These are phyloP conservation scores for Sindora glabra DNA, from an alignment of 306 rosid genomes.

Conservation along the genomic window DNA sequence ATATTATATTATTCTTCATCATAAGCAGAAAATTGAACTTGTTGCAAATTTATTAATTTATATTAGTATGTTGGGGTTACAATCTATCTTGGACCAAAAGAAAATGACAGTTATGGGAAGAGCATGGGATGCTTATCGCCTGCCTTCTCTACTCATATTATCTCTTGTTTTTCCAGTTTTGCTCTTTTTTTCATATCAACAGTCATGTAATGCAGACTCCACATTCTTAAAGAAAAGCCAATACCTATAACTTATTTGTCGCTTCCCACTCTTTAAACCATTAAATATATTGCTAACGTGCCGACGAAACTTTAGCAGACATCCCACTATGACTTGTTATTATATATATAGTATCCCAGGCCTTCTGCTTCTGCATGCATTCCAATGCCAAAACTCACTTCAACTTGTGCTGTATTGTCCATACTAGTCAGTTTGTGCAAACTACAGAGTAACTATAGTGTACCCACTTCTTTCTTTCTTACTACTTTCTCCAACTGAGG, in stretches of 20 bases:
- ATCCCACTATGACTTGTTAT: conserved; percentile 37
- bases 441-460: not conserved
- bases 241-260: conserved; percentile 41
- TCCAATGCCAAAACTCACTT: conserved; percentile 26
- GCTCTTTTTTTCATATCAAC: conserved; percentile 18
- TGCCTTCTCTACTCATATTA: conserved; percentile 5
- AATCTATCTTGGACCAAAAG: conserved; percentile 15
- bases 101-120: conserved; percentile 56
- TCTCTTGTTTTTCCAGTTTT: conserved; percentile 35
- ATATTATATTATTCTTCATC: not conserved
- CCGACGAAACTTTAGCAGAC: conserved; percentile 29
- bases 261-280: conserved; percentile 55
- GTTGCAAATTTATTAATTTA: not conserved
- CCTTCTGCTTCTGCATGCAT: conserved; percentile 38
- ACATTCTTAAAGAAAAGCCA: conserved; percentile 28
- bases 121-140: conserved; percentile 48
- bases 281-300: conserved; percentile 24
- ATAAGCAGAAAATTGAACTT: not conserved
- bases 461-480: conserved; percentile 17
- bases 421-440: conserved; percentile 4
- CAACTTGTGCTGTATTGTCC: conserved; percentile 4
- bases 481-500: conserved; percentile 25
- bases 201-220: conserved; percentile 48
- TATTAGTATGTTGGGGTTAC: not conserved
- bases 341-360: conserved; percentile 31